Base-by-base conservation (phyloP, 176 grass and related monocot species). In the Areca catechu region DNA sequence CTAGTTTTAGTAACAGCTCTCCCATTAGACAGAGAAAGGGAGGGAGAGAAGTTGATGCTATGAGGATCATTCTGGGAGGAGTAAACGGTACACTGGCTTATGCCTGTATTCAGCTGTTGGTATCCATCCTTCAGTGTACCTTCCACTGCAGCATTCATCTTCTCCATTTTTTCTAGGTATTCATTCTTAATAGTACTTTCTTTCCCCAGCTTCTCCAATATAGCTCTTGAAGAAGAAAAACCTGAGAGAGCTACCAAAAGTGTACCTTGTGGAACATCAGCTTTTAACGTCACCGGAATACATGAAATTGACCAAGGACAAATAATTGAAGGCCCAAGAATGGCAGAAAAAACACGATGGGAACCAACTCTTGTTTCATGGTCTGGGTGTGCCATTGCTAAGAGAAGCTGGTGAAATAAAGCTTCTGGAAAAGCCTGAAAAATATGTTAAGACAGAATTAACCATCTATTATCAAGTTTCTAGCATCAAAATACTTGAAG, bases 401-500 rank as follows among this genome's bases (percentile, higher is more conserved):
- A 68, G 17, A 98, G 81, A 72, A 98, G 87, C 63, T 89, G 87
- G 57, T 92, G 88, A 85, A 88, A 92, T 61, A 92, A 73, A 80
- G 87, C 86, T 88, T 98, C 87, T 72, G 93, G 93, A 78, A 89
- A 85, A 71, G 65, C 81, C 93, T 98, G 73, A 62, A 70, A 71
- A 66, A 80, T 43, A 10, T 12, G 34, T 43, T 43, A 43, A 43
- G 34, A 43, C 9, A 0, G 34, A 43, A 43, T 43, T 43, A 43
- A 43, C 34, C 34, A 43, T 43, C 9, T 14, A 9, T 12, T 43
- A 43, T 5, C 34, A 43, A 43, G 34, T 43, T 43, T 43, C 34
- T 43, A 43, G 34, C 34, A 43, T 43, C 1, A 1, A 12, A 43
- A 43, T 12, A 43, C 34, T 43, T 12, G 34, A n/a, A n/a, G n/a